Evolutionary conservation across 192 early-diverging fungal genomes (phyloP).

Genomic region (Geosiphon pyriformis): DNA sequence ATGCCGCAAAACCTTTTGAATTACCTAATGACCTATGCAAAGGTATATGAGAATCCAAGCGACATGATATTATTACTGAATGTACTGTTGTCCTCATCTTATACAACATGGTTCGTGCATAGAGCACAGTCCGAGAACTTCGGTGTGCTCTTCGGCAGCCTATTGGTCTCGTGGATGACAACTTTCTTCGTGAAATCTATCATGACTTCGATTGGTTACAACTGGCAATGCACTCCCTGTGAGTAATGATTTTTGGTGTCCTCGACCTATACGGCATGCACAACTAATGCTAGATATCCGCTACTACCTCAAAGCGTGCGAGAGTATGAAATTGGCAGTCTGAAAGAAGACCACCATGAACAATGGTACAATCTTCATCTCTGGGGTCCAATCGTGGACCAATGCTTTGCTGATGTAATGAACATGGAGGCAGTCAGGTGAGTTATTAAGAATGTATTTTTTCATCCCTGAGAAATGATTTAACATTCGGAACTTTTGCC

Average conservation of each 20-base stretch:
- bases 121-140: not conserved
- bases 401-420: not conserved
- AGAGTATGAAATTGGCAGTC: not conserved
- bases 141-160: not conserved
- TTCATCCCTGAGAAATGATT: not conserved
- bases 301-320: not conserved
- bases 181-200: conserved; percentile 10
- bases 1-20: conserved; percentile 10
- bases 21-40: not conserved
- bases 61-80: not conserved
- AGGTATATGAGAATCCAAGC: not conserved
- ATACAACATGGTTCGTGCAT: not conserved
- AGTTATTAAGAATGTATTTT: no score
- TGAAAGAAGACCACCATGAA: conserved; percentile 14
- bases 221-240: conserved; percentile 15
- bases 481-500: not conserved
- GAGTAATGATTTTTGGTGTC: not conserved
- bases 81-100: not conserved
- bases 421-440: not conserved
- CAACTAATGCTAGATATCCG: not conserved
- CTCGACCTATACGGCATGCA: not conserved
- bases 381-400: not conserved
- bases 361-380: conserved; percentile 6
- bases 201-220: conserved; percentile 15
- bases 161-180: not conserved